Percentiles rank a stretch among this genome's conserved stretches.
Evolutionary conservation across 768 basidiomycete genomes (phyloP).

Genomic region (Termitomyces eurrhizus): DNA sequence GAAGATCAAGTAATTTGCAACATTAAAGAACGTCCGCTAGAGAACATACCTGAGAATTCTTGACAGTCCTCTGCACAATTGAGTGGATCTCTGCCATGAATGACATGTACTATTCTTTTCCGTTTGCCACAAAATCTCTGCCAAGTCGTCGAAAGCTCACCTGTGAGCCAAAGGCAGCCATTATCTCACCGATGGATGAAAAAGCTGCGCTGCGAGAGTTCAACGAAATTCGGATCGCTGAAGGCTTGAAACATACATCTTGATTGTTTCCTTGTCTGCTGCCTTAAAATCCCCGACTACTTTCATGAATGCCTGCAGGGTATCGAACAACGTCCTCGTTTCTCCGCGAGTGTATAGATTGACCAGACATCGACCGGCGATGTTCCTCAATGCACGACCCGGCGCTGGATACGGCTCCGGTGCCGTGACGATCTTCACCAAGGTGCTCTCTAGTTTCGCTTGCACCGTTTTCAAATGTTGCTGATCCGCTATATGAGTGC

Average conservation of each 20-base stretch:
- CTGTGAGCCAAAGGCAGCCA: constrained; percentile 80
- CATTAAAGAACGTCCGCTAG: background rate
- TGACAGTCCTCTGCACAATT: constrained; percentile 62
- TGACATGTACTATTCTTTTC: constrained; percentile 76
- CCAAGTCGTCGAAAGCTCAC: constrained; percentile 35
- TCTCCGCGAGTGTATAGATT: constrained; percentile 76
- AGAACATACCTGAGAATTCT: constrained; percentile 63
- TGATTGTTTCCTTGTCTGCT: constrained; percentile 54
- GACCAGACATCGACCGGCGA: constrained; percentile 75
- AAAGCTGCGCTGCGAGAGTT: constrained; percentile 62
- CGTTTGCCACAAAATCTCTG: background rate
- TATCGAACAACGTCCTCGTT: constrained; percentile 82
- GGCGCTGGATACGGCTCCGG: constrained; percentile 72
- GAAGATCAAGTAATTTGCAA: constrained; percentile 29
- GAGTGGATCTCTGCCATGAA: constrained; percentile 83
- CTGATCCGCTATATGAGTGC: constrained; percentile 35
- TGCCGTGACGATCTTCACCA: constrained; percentile 67
- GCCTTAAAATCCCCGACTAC: constrained; percentile 70
- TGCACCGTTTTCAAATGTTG: constrained; percentile 65
- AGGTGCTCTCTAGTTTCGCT: constrained; percentile 50
- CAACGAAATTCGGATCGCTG: constrained; percentile 4
- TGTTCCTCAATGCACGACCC: constrained; percentile 79
- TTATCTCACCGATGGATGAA: constrained; percentile 85
- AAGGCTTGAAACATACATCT: constrained; percentile 49
- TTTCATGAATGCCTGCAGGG: constrained; percentile 72